These are phyloP conservation scores for Phaeolepiota aurea DNA, from an alignment of 768 basidiomycete genomes.

Conservation along the genomic window DNA sequence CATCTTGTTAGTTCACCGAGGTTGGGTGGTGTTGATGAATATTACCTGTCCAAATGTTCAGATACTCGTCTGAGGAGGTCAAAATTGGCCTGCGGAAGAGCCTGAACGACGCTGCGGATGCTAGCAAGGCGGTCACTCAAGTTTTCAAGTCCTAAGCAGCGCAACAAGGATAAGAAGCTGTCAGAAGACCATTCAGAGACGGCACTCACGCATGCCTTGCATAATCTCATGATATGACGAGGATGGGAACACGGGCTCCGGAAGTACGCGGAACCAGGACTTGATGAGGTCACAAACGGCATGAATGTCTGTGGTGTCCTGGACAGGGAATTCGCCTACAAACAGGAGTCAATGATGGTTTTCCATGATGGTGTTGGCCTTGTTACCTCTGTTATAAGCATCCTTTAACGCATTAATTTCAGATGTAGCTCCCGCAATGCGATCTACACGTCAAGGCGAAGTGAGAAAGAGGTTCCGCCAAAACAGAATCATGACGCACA, in stretches of 20 bases:
- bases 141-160: conserved; percentile 52
- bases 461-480: too few species aligned
- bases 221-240: conserved; percentile 62
- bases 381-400: conserved; percentile 64
- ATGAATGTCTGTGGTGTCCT: conserved; percentile 62
- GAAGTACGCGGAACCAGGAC: conserved; percentile 78
- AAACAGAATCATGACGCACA: conserved; percentile 63
- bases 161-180: conserved; percentile 1
- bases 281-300: conserved; percentile 80
- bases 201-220: conserved; percentile 56
- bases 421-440: conserved; percentile 69
- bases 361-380: too few species aligned
- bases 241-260: conserved; percentile 72
- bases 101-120: conserved; percentile 61
- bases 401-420: conserved; percentile 67
- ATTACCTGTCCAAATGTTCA: conserved; percentile 75
- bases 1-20: neutral
- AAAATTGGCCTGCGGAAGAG: conserved; percentile 66
- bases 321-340: conserved; percentile 54
- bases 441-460: conserved; percentile 38
- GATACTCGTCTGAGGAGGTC: conserved; percentile 71
- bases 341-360: neutral
- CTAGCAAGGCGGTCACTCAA: conserved; percentile 55
- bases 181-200: neutral
- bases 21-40: conserved; percentile 3